Evolutionary conservation across 1,139 yeast genomes (phyloP).

Genomic region (Tardiomyces blankii): DNA sequence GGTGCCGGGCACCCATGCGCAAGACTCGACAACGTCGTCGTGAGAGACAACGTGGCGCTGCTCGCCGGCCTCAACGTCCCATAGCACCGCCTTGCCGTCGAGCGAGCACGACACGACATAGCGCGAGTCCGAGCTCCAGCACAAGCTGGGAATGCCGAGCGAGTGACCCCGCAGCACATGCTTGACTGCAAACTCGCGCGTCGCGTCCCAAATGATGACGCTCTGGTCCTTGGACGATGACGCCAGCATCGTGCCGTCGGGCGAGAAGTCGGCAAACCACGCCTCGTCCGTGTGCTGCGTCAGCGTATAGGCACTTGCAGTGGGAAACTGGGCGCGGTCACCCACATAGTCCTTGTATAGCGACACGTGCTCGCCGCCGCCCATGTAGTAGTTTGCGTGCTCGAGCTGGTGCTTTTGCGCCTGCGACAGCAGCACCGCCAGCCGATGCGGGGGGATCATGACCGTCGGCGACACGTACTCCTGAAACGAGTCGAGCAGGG

Average conservation of each 20-base stretch:
- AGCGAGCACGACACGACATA: conserved; percentile 54
- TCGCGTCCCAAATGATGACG: conserved; percentile 51
- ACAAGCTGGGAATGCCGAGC: conserved; percentile 54
- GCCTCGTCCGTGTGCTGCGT: conserved; percentile 61
- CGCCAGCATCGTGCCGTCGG: conserved; percentile 63
- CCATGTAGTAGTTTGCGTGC: conserved; percentile 29
- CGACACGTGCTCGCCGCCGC: conserved; percentile 15
- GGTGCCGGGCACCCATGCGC: conserved; percentile 61
- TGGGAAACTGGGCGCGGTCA: conserved; percentile 37
- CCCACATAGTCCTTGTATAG: conserved; percentile 24
- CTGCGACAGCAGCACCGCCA: conserved; percentile 40
- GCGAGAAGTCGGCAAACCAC: conserved; percentile 74
- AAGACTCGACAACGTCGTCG: conserved; percentile 42
- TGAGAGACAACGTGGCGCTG: conserved; percentile 12
- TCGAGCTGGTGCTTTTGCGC: conserved; percentile 39
- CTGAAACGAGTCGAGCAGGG: conserved; percentile 34
- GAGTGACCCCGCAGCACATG: conserved; percentile 35
- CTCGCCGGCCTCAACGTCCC: conserved; percentile 43
- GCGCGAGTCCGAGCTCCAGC: conserved; percentile 69
- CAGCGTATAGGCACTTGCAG: conserved; percentile 30
- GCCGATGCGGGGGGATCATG: conserved; percentile 41
- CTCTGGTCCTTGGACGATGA: conserved; percentile 65
- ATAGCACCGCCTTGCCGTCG: conserved; percentile 57
- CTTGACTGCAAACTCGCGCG: conserved; percentile 34
- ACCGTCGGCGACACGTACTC: conserved; percentile 39